A percentile compares a stretch with the other conserved stretches of the same genome.
Conservation (phyloP, 169 alveolate genomes). For the Plasmodium sp. region DNA sequence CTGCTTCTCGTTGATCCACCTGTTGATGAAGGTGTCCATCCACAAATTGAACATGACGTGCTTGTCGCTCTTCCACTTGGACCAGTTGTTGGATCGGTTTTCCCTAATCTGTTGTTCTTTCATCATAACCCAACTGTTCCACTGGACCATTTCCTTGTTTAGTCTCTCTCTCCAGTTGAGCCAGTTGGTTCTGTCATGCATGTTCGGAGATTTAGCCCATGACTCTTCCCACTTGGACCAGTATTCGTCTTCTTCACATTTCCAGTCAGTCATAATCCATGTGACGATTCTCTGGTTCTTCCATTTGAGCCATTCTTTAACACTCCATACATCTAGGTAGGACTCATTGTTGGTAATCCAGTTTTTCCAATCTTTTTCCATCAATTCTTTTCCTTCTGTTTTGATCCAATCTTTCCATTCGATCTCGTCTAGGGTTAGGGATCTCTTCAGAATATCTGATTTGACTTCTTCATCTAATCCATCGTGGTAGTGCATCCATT, state of each 20-base stretch:
- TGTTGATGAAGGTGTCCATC: background rate
- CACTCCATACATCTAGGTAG: conserved; percentile 28
- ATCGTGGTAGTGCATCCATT: conserved; percentile 23
- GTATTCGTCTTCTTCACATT: conserved; percentile 12
- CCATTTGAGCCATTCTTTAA: conserved; percentile 22
- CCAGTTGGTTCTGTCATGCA: conserved; percentile 5
- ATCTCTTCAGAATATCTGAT: conserved; percentile 14
- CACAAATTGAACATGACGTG: conserved; percentile 1
- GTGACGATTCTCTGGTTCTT: background rate
- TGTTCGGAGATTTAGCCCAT: background rate
- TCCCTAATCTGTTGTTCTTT: conserved; percentile 8
- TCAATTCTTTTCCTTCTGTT: conserved; percentile 37
- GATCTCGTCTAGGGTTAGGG: background rate
- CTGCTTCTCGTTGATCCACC: conserved; percentile 13
- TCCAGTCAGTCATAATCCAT: conserved; percentile 15
- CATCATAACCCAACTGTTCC: conserved; percentile 19
- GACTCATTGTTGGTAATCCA: conserved; percentile 5
- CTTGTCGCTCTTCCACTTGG: conserved; percentile 11
- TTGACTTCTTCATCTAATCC: background rate
- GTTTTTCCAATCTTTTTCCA: conserved; percentile 12
- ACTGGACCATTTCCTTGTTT: conserved; percentile 20
- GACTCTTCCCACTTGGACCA: conserved; percentile 39
- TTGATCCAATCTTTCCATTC: conserved; percentile 36
- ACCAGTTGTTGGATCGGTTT: background rate
- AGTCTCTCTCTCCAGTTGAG: conserved; percentile 11